Percentiles rank a stretch among this genome's conserved stretches.
These are phyloP conservation scores for Acer negundo DNA, from an alignment of 345 rosid species.

Conservation along the genomic window DNA sequence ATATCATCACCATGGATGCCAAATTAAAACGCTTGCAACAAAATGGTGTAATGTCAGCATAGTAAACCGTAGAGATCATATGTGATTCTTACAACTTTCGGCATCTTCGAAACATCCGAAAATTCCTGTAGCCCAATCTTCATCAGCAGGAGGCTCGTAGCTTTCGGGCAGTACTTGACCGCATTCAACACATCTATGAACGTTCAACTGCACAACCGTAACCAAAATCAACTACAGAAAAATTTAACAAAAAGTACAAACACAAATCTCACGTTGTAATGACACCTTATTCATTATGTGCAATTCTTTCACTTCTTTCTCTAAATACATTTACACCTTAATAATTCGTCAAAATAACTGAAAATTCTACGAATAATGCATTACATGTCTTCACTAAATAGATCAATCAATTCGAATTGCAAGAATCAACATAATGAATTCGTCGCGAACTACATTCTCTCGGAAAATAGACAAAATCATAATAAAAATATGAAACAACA, in stretches of 20 bases:
- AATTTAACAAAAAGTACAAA: background rate
- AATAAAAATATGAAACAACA: background rate
- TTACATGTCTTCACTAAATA: too few relatives aligned
- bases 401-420: too few relatives aligned
- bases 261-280: too few relatives aligned
- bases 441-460: background rate
- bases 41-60: background rate
- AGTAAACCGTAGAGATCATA: background rate
- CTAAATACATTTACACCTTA: too few relatives aligned
- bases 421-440: too few relatives aligned
- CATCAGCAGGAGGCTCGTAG: slow-evolving; percentile 90
- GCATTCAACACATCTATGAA: slow-evolving; percentile 71
- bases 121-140: slow-evolving; percentile 89
- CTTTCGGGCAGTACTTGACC: slow-evolving; percentile 79
- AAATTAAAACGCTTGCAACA: background rate
- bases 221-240: slow-evolving; percentile 12
- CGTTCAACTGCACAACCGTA: slow-evolving; percentile 40
- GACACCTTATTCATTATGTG: too few relatives aligned
- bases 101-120: slow-evolving; percentile 67
- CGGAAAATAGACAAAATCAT: background rate
- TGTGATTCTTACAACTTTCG: slow-evolving; percentile 63
- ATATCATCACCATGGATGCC: too few relatives aligned
- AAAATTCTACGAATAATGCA: too few relatives aligned
- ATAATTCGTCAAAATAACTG: too few relatives aligned
- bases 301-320: too few relatives aligned